Percentiles rank a stretch among this genome's conserved stretches.
Conservation (phyloP, 2,329 filamentous ascomycete genomes). For the Talaromyces sp. region DNA sequence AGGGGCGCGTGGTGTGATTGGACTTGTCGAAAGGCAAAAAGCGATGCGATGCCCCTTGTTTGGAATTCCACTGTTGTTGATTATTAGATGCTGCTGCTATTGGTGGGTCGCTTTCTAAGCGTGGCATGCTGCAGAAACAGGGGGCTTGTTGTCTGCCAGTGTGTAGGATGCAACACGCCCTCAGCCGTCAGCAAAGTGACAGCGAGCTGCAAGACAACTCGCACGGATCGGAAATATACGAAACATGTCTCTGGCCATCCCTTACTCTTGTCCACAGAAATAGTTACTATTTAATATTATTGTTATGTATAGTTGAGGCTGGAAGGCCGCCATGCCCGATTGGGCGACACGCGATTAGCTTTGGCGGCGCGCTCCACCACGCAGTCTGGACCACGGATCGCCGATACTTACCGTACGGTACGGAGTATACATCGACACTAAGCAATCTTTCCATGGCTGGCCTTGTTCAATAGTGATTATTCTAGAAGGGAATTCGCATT, state of each 20-base stretch:
- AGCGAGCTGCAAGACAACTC: neutral
- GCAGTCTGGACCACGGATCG: neutral
- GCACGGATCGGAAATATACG: neutral
- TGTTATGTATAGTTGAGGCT: neutral
- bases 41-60: neutral
- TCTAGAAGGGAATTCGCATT: neutral
- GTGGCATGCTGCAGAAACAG: neutral
- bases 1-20: neutral
- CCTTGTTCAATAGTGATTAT: neutral
- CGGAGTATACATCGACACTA: neutral
- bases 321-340: neutral
- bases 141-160: neutral
- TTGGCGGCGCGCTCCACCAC: neutral
- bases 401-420: neutral
- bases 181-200: neutral
- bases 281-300: too few relatives aligned
- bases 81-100: neutral
- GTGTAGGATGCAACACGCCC: neutral
- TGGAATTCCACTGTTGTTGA: neutral
- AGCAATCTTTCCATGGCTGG: neutral
- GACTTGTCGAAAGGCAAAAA: neutral
- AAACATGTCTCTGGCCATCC: neutral
- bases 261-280: too few relatives aligned
- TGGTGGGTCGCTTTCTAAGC: neutral
- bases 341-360: neutral